Evolutionary conservation across 106 monocot species (phyloP).

Genomic region (Apostasia ramifera): DNA sequence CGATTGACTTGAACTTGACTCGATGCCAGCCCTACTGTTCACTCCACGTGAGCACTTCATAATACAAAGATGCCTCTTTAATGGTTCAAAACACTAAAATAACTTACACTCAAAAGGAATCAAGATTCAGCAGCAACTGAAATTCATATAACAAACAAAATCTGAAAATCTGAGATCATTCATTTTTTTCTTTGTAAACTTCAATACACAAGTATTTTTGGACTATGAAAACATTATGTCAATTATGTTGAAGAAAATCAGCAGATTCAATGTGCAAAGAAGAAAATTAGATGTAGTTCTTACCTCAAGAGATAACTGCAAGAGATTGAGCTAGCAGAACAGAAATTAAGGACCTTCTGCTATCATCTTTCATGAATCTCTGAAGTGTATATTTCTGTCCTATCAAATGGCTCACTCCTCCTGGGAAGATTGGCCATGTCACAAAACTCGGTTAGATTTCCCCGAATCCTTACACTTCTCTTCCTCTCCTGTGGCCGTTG

Average conservation of each 20-base stretch:
- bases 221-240: background rate
- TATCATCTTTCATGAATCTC: conserved; percentile 17
- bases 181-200: background rate
- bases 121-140: background rate
- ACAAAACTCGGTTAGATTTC: conserved; percentile 35
- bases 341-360: background rate
- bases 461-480: conserved; percentile 28
- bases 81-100: no score
- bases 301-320: no score
- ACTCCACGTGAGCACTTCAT: no score
- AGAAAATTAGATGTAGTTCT: no score
- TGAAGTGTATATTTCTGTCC: conserved; percentile 22
- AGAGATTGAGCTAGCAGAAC: background rate
- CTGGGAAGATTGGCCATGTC: conserved; percentile 29
- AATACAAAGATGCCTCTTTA: no score
- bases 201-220: background rate
- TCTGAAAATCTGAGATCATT: background rate
- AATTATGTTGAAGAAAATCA: background rate
- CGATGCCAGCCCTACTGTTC: no score
- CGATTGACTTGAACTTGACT: no score
- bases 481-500: conserved; percentile 43
- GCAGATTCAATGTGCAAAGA: background rate
- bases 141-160: background rate
- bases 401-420: conserved; percentile 43
- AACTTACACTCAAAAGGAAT: background rate